Base-by-base conservation (phyloP, 306 rosid genomes). In the Datisca glomerata region DNA sequence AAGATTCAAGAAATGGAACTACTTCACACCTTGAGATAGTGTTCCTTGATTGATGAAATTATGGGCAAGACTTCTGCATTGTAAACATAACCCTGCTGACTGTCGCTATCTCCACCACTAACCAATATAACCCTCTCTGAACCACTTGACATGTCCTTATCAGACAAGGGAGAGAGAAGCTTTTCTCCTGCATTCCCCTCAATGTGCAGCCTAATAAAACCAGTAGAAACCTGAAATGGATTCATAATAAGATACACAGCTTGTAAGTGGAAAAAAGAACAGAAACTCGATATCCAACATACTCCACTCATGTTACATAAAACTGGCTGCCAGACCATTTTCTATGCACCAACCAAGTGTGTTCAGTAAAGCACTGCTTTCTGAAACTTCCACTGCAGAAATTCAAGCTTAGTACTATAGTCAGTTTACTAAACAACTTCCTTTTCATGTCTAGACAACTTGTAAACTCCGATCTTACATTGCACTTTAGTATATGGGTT, bases 121-220 rank as follows among this genome's bases (percentile, higher is more conserved):
- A 70, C 65, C 80, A 87, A 70, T 63, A 66, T 50, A 33, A 79
- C 51, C 36, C 58, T 76, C 40, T 63, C 55, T 27, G 47, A 44
- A 47, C 55, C 24, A 42, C 56, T 47, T 45, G 75, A 55, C 63
- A 18, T 2, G 27, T 69, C 76, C 54, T 51, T 58, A 36, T 55
- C 38, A 9, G 43, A 38, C 47, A 51, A 51, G 54, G 77, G 49
- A 53, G 75, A 60, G 22, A 66, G 12, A 52, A 68, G 23, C 63
- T 43, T 69, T 40, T 68, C 66, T 58, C 80, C 83, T 7, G 56
- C 64, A 71, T 74, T 74, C 41, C 93, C 93, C 57, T 87, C 78
- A 58, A 82, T 67, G 50, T 65, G 76, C 56, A 87, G 83, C 68
- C 71, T 71, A 31, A 74, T 45, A 51, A 52, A 43, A 56, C 60